Evolutionary conservation across 768 basidiomycete genomes (phyloP).

Genomic region (Russula dissimulans): DNA sequence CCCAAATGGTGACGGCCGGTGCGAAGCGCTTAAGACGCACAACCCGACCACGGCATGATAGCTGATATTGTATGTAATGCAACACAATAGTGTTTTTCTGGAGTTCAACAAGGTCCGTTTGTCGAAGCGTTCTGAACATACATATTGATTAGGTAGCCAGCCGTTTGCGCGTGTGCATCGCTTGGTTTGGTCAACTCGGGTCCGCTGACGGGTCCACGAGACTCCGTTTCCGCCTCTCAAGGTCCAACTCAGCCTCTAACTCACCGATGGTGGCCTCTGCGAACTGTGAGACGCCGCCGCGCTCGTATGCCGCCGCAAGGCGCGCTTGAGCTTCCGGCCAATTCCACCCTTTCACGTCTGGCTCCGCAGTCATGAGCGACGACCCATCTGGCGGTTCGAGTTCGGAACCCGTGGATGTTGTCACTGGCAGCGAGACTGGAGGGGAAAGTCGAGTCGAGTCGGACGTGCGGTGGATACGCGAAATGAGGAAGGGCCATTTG

Average conservation of each 20-base stretch:
- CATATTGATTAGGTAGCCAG: too few relatives aligned
- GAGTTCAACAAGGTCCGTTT: too few relatives aligned
- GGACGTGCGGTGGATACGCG: slow-evolving; percentile 43
- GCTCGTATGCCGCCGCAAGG: slow-evolving; percentile 45
- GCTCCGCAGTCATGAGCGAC: neutral
- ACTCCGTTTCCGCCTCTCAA: slow-evolving; percentile 36
- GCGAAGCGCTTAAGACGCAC: too few relatives aligned
- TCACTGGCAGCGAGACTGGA: neutral
- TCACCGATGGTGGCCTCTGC: slow-evolving; percentile 43
- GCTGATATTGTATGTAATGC: too few relatives aligned
- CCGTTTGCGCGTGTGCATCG: too few relatives aligned
- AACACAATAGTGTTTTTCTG: too few relatives aligned
- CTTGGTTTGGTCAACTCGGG: neutral
- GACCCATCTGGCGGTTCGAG: neutral
- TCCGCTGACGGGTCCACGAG: slow-evolving; percentile 9
- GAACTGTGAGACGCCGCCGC: slow-evolving; percentile 51
- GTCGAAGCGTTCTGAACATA: too few relatives aligned
- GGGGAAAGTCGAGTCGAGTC: slow-evolving; percentile 22
- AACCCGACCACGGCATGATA: too few relatives aligned
- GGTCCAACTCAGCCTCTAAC: slow-evolving; percentile 45
- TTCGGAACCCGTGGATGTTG: neutral
- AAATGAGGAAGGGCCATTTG: slow-evolving; percentile 40
- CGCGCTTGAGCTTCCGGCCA: slow-evolving; percentile 47
- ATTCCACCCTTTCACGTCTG: slow-evolving; percentile 31
- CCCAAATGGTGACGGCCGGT: too few relatives aligned